Evolutionary conservation across 768 basidiomycete genomes (phyloP), one percentile per base, ranked within the genome.

Genomic region (Hericium alpestre): DNA sequence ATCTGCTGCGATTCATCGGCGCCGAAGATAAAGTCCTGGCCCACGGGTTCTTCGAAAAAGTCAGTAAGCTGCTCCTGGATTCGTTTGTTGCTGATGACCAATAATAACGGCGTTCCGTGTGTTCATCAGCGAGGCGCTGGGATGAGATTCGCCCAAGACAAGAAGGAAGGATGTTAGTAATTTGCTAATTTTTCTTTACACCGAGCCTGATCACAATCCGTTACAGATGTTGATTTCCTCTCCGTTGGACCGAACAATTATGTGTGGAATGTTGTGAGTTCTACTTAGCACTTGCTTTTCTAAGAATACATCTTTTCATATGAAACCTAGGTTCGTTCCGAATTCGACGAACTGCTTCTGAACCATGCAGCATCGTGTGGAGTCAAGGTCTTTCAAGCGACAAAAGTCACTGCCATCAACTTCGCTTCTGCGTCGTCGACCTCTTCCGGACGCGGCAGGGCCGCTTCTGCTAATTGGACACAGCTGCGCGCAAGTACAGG

Each of bases 201-300:
- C 32, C 8, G 32, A 32, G 9, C 7, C 41, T 27, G 10, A 43
- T 39, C 39, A 15, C 4, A 32, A 13, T 23, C 10, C 18, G n/a
- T 20, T 11, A 7, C 56, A 83, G 80, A 81, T 64, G 78, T 82
- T 3, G 79, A 84, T 63, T 84, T 85, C 61, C 67, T 80, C 58
- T 73, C 75, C 10, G 64, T 76, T 4, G 77, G 79, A 54, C 73
- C 73, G 6, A 62, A 66, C 1, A 81, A 81, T 56, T 68, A 67
- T 51, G 70, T 83, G 0, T 85, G 82, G 82, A 84, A 85, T 63
- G 81, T 85, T 56, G 80, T 80, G 56, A 56, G 79, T 74, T 25
- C 38, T 32, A 32, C 8, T 32, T 32, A 9, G 18, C 53, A 13
- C 13, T 11, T 6, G 2, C 11, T 2, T 22, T 16, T 2, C 22